phyloP scores from a whole-genome alignment of 2,329 filamentous ascomycete genomes.

The Cadophora malorum region DNA sequence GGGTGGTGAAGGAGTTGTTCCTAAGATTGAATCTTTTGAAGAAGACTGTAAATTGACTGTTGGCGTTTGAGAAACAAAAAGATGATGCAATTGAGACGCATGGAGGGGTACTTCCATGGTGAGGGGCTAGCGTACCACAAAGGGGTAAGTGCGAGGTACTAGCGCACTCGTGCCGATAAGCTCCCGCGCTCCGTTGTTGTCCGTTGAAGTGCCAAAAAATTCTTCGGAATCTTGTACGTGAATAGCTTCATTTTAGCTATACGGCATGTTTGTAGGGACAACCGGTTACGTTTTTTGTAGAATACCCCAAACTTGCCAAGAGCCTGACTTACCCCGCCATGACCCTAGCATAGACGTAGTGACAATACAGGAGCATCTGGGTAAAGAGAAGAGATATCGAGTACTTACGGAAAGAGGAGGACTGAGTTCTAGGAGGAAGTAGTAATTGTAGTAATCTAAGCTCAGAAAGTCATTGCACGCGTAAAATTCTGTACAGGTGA shows the following conservation, averaged over 20 bases:
- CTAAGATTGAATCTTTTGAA: background rate
- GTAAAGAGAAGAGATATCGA: too few species aligned
- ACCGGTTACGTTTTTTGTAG: too few species aligned
- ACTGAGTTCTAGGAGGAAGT: too few species aligned
- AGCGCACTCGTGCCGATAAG: background rate
- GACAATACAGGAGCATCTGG: too few species aligned
- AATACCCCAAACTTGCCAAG: too few species aligned
- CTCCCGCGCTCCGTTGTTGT: background rate
- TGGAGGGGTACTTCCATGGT: background rate
- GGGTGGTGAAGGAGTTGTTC: background rate
- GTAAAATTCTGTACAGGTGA: background rate
- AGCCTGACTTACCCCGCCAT: too few species aligned
- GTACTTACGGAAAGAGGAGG: too few species aligned
- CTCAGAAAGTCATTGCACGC: too few species aligned
- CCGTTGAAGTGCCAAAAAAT: background rate
- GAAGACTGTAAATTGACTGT: background rate
- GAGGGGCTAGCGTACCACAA: slow-evolving; percentile 8
- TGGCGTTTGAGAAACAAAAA: background rate
- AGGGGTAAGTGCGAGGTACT: background rate
- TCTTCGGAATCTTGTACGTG: background rate
- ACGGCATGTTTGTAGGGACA: too few species aligned
- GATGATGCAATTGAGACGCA: background rate
- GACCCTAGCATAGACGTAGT: too few species aligned
- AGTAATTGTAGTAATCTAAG: too few species aligned
- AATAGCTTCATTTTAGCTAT: background rate